Evolutionary conservation across 352 stramenopile species (phyloP), one percentile per base, ranked within the genome.

Genomic region (Pythium sukuiense): DNA sequence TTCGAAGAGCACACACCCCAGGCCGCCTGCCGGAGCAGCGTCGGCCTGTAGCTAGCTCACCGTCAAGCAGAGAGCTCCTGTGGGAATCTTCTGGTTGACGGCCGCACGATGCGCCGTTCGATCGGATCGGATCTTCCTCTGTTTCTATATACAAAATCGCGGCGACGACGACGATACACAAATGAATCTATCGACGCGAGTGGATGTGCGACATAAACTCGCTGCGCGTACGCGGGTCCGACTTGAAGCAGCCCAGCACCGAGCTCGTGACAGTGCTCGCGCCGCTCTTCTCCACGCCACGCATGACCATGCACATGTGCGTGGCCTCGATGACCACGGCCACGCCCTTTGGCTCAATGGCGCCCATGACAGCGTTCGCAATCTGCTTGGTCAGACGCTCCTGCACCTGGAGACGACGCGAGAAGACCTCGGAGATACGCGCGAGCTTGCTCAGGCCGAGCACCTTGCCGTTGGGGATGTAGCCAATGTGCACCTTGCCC

Each of bases 231-330:
- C 88, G 85, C 49, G 86, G 82, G 80, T 99, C 95, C 24, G 76
- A 94, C 81, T 99, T 93, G 81, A 99, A 99, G 78, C 88, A 96
- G 29, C 98, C 98, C 20, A 98, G 81, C 27, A 99, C 92, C 55
- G 91, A 98, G 75, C 91, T 99, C 5, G 98, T 99, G 53, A 99
- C 88, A 0, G 98, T 99, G 27, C 82, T 97, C 12, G 97, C 89
- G 7, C 95, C 95, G 32, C 95, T 95, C 76, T 99, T 99, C 75
- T 99, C 93, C 5, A 99, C 98, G 49, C 98, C 98, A 33, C 98
- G 89, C 96, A 99, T 99, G 39, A 98, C 89, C 97, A 99, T 99
- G 81, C 98, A 99, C 92, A 99, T 99, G 83, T 99, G 98, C 37
- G 87, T 97, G 39, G 95, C 94, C 76, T 99, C 97, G 57, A 99